Base-by-base conservation (phyloP, 495 filamentous ascomycete genomes). In the Parathielavia hyrcaniae region DNA sequence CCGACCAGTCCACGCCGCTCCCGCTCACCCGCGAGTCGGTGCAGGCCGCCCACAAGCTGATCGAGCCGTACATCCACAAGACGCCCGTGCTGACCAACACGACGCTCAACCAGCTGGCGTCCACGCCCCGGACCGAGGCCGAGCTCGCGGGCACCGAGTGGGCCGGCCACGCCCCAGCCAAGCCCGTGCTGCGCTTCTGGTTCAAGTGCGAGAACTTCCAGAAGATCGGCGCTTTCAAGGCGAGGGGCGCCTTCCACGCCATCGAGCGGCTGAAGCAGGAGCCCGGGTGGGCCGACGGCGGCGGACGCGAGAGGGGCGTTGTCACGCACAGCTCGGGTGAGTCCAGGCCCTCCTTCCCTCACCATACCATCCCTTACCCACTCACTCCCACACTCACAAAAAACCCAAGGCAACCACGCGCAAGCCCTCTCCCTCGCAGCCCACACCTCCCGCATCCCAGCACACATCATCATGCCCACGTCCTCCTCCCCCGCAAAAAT, bases 201-300 rank as follows among this genome's bases (percentile, higher is more conserved):
- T 96, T 98, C 81, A 98, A 98, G 75, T 96, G 90, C 73, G 92
- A 98, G 77, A 96, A 97, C 73, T 79, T 85, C 38, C 92, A 97
- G 74, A 84, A 83, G 46, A 85, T 93, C 52, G 93, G 92, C 54
- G 92, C 92, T 16, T 98, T 98, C 76, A 98, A 98, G 75, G 85
- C 83, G 19, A 77, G 92, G 0, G 92, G 92, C 3, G 92, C 93
- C 2, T 95, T 95, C 61, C 90, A 97, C 75, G 92, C 92, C 2
- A 67, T 98, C 44, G 75, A 83, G 50, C 69, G 87, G n/a, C 70
- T 98, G 60, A 82, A 81, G 53, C 75, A 77, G 56, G 81, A 86
- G 58, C 79, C 83, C 12, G 80, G 84, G 34, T 81, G 81, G 72
- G 72, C 77, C 26, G 79, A 77, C 55, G 73, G 77, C 1, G 73